Evolutionary conservation across 139 green algal species (phyloP).

Genomic region (Chlorella ohadii): DNA sequence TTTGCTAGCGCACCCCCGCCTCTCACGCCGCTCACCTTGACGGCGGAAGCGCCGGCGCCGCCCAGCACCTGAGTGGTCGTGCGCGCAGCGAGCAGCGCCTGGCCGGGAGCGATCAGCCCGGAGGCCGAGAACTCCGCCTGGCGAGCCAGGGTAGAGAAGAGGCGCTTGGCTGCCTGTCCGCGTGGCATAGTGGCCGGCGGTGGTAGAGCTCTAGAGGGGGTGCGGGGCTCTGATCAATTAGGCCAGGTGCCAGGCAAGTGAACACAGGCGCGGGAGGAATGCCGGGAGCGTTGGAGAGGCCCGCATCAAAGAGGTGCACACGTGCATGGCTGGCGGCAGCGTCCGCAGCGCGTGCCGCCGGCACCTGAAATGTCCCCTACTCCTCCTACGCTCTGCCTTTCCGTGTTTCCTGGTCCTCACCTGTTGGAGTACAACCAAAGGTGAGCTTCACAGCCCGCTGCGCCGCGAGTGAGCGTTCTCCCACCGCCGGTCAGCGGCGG

Average conservation of each 20-base stretch:
- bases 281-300: too few relatives aligned
- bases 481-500: not conserved
- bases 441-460: not conserved
- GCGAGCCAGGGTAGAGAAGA: constrained; percentile 16
- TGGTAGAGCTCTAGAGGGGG: too few relatives aligned
- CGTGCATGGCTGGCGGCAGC: too few relatives aligned
- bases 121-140: not conserved
- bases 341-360: too few relatives aligned
- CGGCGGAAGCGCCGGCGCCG: not conserved
- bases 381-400: too few relatives aligned
- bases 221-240: too few relatives aligned
- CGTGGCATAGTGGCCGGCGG: not conserved
- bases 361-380: too few relatives aligned
- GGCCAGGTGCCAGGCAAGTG: too few relatives aligned
- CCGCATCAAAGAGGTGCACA: too few relatives aligned
- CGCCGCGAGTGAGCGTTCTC: not conserved
- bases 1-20: too few relatives aligned
- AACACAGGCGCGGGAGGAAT: too few relatives aligned
- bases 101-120: not conserved
- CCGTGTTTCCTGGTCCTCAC: not conserved
- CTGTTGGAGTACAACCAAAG: not conserved
- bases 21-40: not conserved
- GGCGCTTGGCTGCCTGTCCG: not conserved
- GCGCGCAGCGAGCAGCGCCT: not conserved
- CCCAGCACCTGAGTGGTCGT: not conserved